Base-by-base conservation (phyloP, 805 yeast genomes). In the Saccharomyces paradoxus region DNA sequence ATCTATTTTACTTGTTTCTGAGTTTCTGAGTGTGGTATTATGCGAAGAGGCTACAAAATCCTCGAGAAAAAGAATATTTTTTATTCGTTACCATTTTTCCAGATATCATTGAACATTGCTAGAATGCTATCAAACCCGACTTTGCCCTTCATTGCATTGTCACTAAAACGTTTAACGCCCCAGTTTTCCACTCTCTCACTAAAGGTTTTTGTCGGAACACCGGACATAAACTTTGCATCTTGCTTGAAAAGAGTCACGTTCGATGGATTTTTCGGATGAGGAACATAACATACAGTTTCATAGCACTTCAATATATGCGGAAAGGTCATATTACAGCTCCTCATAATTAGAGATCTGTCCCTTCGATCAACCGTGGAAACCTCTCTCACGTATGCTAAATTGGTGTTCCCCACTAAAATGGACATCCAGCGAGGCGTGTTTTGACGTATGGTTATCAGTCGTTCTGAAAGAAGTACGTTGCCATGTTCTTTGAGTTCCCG, bases 131-230 rank as follows among this genome's bases (percentile, higher is more conserved):
- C 98, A 61, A 92, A 91, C 0, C 97, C 99, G 29, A 71, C 61
- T 60, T 83, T 86, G 29, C 99, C 99, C 62, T 81, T 81, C 53
- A 71, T 72, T 14, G 98, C 97, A 69, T 92, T 92, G 67, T 88
- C 94, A 48, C 84, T 82, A 70, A 92, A 94, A 67, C 97, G 76
- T 65, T 87, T 87, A 4, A 89, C 86, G 0, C 90, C 81, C 96
- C 97, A 92, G 50, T 89, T 95, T 70, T 92, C 99, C 57, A 92
- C 76, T 69, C 86, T 84, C 65, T 83, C 87, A 68, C 96, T 86
- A 5, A 94, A 71, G 55, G 81, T 78, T 53, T 76, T 71, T 71
- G 89, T 78, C 2, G 86, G 75, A 8, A 89, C 88, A 69, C 83
- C 86, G 0, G 98, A 96, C 1, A 90, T 84, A 61, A 92, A 88